phyloP scores from a whole-genome alignment of 306 rosid species.

The Mucuna pruriens region DNA sequence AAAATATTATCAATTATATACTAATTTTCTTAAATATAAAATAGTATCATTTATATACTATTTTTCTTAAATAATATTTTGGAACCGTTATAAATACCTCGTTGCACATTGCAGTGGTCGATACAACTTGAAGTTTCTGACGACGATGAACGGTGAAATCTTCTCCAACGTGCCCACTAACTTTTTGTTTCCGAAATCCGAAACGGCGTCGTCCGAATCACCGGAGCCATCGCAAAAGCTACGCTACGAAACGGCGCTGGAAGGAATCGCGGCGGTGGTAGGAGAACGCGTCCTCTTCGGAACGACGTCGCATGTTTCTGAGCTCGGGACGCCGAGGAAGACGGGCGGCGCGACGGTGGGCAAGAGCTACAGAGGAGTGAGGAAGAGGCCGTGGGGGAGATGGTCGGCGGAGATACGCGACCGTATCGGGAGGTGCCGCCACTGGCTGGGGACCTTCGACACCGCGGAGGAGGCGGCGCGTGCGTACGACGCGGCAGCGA shows the following conservation, averaged over 20 bases:
- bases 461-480: slow-evolving; percentile 97
- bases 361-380: slow-evolving; percentile 75
- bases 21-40: background rate
- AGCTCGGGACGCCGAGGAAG: background rate
- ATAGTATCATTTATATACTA: too few species aligned
- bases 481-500: slow-evolving; percentile 90
- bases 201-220: background rate
- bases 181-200: background rate
- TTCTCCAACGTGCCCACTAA: background rate
- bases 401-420: slow-evolving; percentile 97
- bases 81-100: background rate
- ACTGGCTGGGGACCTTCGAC: slow-evolving; percentile 92
- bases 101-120: background rate
- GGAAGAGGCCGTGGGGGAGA: slow-evolving; percentile 95
- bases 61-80: background rate
- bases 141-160: slow-evolving; percentile 26
- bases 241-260: slow-evolving; percentile 46
- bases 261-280: slow-evolving; percentile 87
- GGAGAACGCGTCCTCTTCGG: slow-evolving; percentile 77
- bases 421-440: slow-evolving; percentile 82
- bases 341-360: background rate
- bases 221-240: slow-evolving; percentile 43
- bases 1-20: background rate
- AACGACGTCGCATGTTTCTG: slow-evolving; percentile 9
- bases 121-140: background rate